Evolutionary conservation across 106 monocot species (phyloP), one percentile per base, ranked within the genome.

Genomic region (Apostasia ramifera): DNA sequence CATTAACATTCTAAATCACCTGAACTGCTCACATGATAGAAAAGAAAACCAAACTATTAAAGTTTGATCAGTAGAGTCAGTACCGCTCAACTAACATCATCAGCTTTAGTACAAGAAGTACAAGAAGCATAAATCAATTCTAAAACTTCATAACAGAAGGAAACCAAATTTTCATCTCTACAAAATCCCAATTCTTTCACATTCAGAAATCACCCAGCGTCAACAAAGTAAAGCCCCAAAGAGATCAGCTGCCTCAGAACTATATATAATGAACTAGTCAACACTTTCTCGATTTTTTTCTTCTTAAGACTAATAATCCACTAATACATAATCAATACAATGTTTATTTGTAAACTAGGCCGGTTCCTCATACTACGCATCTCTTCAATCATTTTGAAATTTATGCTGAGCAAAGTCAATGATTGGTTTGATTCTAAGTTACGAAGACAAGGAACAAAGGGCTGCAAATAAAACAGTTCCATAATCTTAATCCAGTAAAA

Each of bases 401-500:
- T 49, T 48, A 65, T 1, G 26, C 7, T 5, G 44, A 43, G 44
- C 43, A 12, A 59, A 59, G 37, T 63, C 7, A 37, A 13, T 47
- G 6, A 65, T 65, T 65, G 48, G 39, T 45, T 48, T 37, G 2
- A 47, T 15, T 37, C 6, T 47, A 65, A 65, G 48, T 7, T 65
- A 65, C 6, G 43, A 26, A 65, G 26, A 65, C 62, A 45, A 63
- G 1, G 8, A 63, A 2, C 3, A 63, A 63, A 5, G n/a, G 2
- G 37, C 0, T 7, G 8, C 1, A 47, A 15, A 65, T 8, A 47
- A 62, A 65, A 37, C n/a, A 49, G 47, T 9, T 47, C n/a, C 48
- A 65, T 48, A 37, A 65, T 46, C 47, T 48, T 47, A 44, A 65
- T 65, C 48, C 47, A 65, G 15, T 43, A 48, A 62, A 65, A n/a